Evolutionary conservation across 192 early-diverging fungal species (phyloP).

Genomic region (Gonapodya prolifera): DNA sequence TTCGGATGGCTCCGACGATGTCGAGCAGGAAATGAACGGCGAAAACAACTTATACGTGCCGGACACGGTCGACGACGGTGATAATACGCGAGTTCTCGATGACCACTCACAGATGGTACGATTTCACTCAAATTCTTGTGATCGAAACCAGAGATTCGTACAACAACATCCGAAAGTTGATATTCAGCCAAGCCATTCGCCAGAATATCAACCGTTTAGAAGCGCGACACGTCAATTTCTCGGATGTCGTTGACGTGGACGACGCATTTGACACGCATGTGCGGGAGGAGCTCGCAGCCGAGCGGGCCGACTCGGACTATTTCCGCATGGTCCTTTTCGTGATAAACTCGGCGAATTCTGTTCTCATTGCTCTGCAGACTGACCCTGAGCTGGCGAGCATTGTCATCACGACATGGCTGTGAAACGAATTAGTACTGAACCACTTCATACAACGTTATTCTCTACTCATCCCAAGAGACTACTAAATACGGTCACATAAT

Average conservation of each 20-base stretch:
- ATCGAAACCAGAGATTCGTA: conserved; percentile 21
- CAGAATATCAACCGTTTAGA: conserved; percentile 25
- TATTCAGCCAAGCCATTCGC: conserved; percentile 20
- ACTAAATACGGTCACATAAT: conserved; percentile 15
- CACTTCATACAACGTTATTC: too few relatives aligned
- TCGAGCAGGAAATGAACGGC: neutral
- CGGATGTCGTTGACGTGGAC: conserved; percentile 21
- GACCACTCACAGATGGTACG: too few relatives aligned
- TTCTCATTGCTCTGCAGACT: conserved; percentile 23
- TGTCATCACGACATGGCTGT: too few relatives aligned
- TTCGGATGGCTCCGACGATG: neutral
- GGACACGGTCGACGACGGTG: neutral
- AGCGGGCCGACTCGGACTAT: conserved; percentile 22
- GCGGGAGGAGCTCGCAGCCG: conserved; percentile 19
- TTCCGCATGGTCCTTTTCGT: conserved; percentile 20
- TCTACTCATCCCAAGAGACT: conserved; percentile 2
- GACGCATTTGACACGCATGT: conserved; percentile 20
- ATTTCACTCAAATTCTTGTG: too few relatives aligned
- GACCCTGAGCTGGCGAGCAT: conserved; percentile 11
- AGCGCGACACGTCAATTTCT: conserved; percentile 20
- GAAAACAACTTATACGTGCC: neutral
- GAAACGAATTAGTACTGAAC: too few relatives aligned
- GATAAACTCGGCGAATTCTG: conserved; percentile 21
- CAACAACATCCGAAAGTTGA: conserved; percentile 24
- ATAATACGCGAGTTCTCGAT: neutral